phyloP scores from a whole-genome alignment of 768 basidiomycete species.

The Aureoboletus auriporus region DNA sequence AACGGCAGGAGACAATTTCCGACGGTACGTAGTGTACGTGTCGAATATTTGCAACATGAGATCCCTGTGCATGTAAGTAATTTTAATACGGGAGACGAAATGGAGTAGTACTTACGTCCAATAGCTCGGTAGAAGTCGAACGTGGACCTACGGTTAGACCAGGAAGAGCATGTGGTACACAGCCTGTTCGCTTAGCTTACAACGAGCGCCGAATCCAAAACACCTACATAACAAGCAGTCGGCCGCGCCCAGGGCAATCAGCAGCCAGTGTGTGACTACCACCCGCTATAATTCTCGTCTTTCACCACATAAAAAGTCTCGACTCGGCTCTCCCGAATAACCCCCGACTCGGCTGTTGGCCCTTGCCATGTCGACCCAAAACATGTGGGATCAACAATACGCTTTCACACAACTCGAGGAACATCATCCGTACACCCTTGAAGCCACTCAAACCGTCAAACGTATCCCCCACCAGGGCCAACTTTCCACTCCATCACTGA shows the following conservation, averaged over 20 bases:
- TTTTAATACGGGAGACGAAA: no score
- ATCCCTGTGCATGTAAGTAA: no score
- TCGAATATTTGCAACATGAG: no score
- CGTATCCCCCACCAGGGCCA: constrained; percentile 12
- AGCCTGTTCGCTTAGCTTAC: no score
- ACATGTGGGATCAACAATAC: constrained; percentile 20
- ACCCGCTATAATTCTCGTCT: neutral
- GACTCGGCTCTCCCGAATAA: constrained; percentile 1
- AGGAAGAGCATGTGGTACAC: no score
- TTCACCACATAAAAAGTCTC: neutral
- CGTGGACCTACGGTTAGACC: no score
- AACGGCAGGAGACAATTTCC: no score
- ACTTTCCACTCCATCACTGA: constrained; percentile 1
- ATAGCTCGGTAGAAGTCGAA: no score
- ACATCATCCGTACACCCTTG: constrained; percentile 20
- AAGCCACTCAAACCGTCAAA: constrained; percentile 3
- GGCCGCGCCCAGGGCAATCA: neutral
- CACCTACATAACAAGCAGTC: no score
- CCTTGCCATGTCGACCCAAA: constrained; percentile 21
- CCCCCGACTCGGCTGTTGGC: constrained; percentile 1
- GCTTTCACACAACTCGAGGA: constrained; percentile 17
- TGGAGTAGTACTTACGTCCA: no score
- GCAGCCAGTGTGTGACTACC: neutral
- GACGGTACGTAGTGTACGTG: no score
- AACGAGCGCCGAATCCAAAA: neutral